Evolutionary conservation across 2,329 filamentous ascomycete species (phyloP).

Genomic region (Claviceps sp.): DNA sequence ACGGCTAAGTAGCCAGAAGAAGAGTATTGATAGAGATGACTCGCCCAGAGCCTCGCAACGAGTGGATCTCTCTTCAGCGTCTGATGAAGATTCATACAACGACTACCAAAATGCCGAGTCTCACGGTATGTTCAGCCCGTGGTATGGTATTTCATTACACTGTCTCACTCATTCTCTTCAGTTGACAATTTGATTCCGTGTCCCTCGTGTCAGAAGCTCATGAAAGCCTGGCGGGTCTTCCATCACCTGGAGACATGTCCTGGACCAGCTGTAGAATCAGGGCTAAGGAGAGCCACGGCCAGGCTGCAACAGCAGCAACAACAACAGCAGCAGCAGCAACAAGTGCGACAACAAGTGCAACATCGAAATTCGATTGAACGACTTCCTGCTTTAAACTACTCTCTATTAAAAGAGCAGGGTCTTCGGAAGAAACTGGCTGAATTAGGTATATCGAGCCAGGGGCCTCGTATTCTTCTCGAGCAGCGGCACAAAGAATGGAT

Average conservation of each 20-base stretch:
- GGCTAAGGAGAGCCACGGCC: conserved; percentile 7
- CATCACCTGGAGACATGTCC: conserved; percentile 61
- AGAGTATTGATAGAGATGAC: conserved; percentile 16
- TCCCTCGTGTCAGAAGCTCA: conserved; percentile 64
- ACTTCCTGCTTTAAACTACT: conserved; percentile 73
- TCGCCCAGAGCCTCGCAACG: neutral
- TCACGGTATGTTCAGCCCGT: conserved; percentile 10
- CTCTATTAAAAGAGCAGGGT: conserved; percentile 64
- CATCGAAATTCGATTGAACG: conserved; percentile 32
- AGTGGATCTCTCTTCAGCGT: neutral
- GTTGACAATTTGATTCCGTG: conserved; percentile 71
- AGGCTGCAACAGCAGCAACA: conserved; percentile 8
- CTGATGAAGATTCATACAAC: conserved; percentile 10
- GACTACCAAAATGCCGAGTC: conserved; percentile 18
- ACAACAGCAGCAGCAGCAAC: neutral
- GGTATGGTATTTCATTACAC: neutral
- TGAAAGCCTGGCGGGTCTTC: conserved; percentile 70
- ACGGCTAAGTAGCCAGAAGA: conserved; percentile 30
- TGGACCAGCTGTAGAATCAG: conserved; percentile 19
- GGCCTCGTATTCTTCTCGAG: conserved; percentile 57
- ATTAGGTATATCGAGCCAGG: conserved; percentile 60
- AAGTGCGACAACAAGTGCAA: conserved; percentile 7
- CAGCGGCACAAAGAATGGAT: conserved; percentile 84
- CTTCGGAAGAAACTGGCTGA: conserved; percentile 73
- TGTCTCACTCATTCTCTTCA: conserved; percentile 1